Evolutionary conservation across 1,139 yeast genomes (phyloP).

Genomic region (Yamadazyma oceani): DNA sequence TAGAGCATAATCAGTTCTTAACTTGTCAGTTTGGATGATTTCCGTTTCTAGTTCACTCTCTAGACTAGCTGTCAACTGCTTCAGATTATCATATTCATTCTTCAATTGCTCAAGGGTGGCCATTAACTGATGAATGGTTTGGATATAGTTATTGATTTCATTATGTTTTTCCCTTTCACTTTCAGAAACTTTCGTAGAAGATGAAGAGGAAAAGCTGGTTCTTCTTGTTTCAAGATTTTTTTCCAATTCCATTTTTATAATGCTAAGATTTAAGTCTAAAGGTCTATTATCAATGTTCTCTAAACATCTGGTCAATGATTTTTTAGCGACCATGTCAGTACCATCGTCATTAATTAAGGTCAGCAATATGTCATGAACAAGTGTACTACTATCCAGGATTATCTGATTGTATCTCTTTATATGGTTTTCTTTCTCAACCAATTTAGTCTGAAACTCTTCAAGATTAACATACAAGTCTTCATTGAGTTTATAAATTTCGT

Average conservation of each 20-base stretch:
- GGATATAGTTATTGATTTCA: conserved; percentile 18
- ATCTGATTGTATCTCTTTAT: conserved; percentile 17
- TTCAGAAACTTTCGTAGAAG: conserved; percentile 17
- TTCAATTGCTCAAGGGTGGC: conserved; percentile 23
- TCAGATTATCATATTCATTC: conserved; percentile 23
- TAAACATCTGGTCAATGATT: conserved; percentile 20
- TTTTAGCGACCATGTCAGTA: conserved; percentile 20
- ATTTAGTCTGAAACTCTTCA: conserved; percentile 34
- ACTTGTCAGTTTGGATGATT: conserved; percentile 22
- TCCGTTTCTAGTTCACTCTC: conserved; percentile 25
- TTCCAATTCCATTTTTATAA: conserved; percentile 23
- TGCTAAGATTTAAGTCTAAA: conserved; percentile 27
- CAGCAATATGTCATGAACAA: conserved; percentile 26
- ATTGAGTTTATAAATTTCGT: conserved; percentile 37
- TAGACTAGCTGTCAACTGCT: conserved; percentile 21
- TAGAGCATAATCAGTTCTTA: conserved; percentile 18
- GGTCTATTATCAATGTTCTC: conserved; percentile 15
- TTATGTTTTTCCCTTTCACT: conserved; percentile 12
- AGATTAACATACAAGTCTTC: conserved; percentile 40
- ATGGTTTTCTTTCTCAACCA: conserved; percentile 26
- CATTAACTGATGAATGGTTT: conserved; percentile 20
- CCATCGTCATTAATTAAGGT: conserved; percentile 20
- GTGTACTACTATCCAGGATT: conserved; percentile 18
- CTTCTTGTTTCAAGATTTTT: conserved; percentile 14
- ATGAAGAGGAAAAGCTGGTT: conserved; percentile 15